phyloP scores from a whole-genome alignment of 345 rosid genomes.

The Noccaea caerulescens region DNA sequence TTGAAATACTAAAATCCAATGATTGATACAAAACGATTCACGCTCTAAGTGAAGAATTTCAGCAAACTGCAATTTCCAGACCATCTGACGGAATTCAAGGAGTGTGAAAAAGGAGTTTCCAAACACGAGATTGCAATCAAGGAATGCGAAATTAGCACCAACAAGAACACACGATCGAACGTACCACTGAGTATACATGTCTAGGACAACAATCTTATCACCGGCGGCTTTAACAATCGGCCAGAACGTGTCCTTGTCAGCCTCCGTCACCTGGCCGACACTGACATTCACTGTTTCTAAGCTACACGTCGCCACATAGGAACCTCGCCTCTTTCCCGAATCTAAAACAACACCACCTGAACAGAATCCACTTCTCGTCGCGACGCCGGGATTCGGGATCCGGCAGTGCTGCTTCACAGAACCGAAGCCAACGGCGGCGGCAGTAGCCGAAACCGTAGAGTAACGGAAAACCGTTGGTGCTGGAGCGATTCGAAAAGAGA shows the following conservation, averaged over 20 bases:
- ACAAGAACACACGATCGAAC: background rate
- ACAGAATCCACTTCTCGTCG: slow-evolving; percentile 6
- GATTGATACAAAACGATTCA: background rate
- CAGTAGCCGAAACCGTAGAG: slow-evolving; percentile 37
- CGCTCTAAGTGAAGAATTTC: background rate
- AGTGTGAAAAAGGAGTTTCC: background rate
- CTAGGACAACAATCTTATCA: slow-evolving; percentile 83
- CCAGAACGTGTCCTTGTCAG: slow-evolving; percentile 87
- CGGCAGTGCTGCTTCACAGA: slow-evolving; percentile 21
- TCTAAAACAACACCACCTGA: slow-evolving; percentile 17
- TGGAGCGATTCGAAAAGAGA: slow-evolving; percentile 43
- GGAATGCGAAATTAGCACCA: background rate
- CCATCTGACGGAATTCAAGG: background rate
- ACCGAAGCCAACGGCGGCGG: background rate
- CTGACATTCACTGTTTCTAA: slow-evolving; percentile 64
- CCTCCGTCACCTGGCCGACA: slow-evolving; percentile 89
- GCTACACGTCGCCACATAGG: slow-evolving; percentile 58
- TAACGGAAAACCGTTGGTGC: slow-evolving; percentile 44
- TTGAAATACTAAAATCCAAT: background rate
- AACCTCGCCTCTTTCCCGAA: slow-evolving; percentile 17
- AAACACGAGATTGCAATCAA: background rate
- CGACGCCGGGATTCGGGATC: slow-evolving; percentile 35
- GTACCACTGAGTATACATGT: slow-evolving; percentile 97
- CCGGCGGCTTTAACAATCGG: slow-evolving; percentile 84
- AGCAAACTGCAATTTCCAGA: background rate